Evolutionary conservation across 208 protist species (phyloP).

Genomic region (Trypanosoma boissoni): DNA sequence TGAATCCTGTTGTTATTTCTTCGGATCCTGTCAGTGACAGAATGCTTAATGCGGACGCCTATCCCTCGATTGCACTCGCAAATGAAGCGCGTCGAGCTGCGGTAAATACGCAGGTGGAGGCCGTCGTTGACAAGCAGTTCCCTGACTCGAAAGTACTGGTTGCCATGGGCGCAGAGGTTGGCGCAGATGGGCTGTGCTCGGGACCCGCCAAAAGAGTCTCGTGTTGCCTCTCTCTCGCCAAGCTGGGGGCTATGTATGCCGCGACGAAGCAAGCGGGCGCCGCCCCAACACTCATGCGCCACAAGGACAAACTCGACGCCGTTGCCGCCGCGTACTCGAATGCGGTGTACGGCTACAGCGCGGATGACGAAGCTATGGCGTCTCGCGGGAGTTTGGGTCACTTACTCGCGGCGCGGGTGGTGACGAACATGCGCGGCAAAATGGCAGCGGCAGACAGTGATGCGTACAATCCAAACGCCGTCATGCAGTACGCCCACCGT

Average conservation of each 20-base stretch:
- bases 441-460: slow-evolving; percentile 3
- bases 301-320: slow-evolving; percentile 13
- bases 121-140: slow-evolving; percentile 17
- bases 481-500: slow-evolving; percentile 20
- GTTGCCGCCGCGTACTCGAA: slow-evolving; percentile 19
- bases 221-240: slow-evolving; percentile 18
- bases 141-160: slow-evolving; percentile 14
- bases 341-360: slow-evolving; percentile 5
- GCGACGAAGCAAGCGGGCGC: neutral
- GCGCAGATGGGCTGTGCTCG: slow-evolving; percentile 10
- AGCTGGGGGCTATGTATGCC: slow-evolving; percentile 13
- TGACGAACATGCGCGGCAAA: slow-evolving; percentile 18
- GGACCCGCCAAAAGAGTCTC: neutral
- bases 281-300: slow-evolving; percentile 13
- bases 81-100: slow-evolving; percentile 3
- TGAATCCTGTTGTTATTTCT: slow-evolving; percentile 2
- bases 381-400: slow-evolving; percentile 21
- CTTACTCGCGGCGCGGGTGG: slow-evolving; percentile 12
- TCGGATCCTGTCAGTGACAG: slow-evolving; percentile 2
- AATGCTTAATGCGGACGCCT: slow-evolving; percentile 13
- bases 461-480: neutral
- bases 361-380: neutral
- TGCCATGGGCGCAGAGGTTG: slow-evolving; percentile 23
- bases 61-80: slow-evolving; percentile 5
- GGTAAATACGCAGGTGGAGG: slow-evolving; percentile 1